Evolutionary conservation across 176 grass and related monocot genomes (phyloP), one percentile per base, ranked within the genome.

Genomic region (Musa itinerans): DNA sequence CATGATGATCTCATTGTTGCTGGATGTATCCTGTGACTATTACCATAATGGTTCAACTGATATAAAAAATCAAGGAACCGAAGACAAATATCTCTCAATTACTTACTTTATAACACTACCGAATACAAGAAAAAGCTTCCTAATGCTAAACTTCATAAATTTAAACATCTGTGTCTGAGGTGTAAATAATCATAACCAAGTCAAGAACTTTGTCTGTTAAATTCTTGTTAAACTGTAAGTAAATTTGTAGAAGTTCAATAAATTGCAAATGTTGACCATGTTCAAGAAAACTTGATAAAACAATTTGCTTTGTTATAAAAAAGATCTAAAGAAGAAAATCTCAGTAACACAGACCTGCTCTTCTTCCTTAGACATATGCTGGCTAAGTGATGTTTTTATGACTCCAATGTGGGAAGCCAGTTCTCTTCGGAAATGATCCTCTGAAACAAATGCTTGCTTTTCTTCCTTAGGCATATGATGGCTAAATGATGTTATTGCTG

Each of bases 321-420:
- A 19, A 11, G 7, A 25, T 12, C 12, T 9, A 43, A 1, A 56
- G 34, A 19, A 68, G 16, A 2, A 29, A 25, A 6, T 65, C 10
- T 2, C 59, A 51, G 53, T 25, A 66, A 9, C 51, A 80, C 19
- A 70, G 63, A 92, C 93, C 89, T 96, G 93, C 57, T 96, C 87
- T 85, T 96, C 89, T 89, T 96, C 93, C 81, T 96, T 96, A 49
- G 87, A 96, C 93, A 96, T 92, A 66, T 96, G 93, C 75, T 96
- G 89, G 26, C 78, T 83, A 63, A 96, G 77, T 76, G 80, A 88
- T 22, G 83, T 96, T 48, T 82, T 83, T 74, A 96, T 88, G 80
- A 87, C 93, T 57, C 87, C 87, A 81, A 83, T 84, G 63, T 87
- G 89, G 19, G 89, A 96, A 53, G 93, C 87, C 81, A 96, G 79